phyloP scores from a whole-genome alignment of 495 filamentous ascomycete species.

The Daldinia childiae region DNA sequence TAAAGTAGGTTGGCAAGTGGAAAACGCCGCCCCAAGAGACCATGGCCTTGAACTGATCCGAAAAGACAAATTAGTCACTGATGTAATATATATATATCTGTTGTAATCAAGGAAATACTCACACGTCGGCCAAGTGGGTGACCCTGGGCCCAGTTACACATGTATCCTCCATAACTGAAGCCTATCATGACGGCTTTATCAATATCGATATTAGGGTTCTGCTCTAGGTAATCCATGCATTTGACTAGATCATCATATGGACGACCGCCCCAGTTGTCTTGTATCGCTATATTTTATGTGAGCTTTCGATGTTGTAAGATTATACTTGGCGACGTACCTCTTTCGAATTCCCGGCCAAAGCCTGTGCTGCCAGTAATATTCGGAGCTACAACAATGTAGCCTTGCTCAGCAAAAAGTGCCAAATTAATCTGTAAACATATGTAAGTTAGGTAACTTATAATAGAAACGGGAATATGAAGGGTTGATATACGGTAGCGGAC shows the following conservation, averaged over 20 bases:
- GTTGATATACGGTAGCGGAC: constrained; percentile 22
- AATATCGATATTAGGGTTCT: constrained; percentile 41
- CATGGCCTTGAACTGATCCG: constrained; percentile 42
- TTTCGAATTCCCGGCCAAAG: constrained; percentile 39
- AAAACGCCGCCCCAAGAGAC: constrained; percentile 39
- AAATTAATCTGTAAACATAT: constrained; percentile 28
- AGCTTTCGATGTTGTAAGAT: constrained; percentile 1
- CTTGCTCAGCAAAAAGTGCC: constrained; percentile 43
- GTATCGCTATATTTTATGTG: constrained; percentile 15
- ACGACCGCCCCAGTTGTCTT: constrained; percentile 35
- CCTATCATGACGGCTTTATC: constrained; percentile 41
- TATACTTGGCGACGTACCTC: constrained; percentile 23
- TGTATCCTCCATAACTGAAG: constrained; percentile 41
- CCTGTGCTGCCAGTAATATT: constrained; percentile 46
- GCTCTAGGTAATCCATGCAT: constrained; percentile 41
- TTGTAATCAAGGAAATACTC: constrained; percentile 8
- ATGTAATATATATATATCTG: background rate
- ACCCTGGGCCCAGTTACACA: constrained; percentile 46
- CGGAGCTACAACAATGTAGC: constrained; percentile 47
- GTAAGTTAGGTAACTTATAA: background rate
- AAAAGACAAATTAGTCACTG: background rate
- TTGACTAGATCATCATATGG: constrained; percentile 45
- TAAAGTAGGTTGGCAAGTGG: constrained; percentile 12
- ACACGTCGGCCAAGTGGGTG: constrained; percentile 42
- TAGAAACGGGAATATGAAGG: background rate